Percentiles rank a stretch among this genome's conserved stretches.
Conservation (phyloP, 768 basidiomycete genomes). For the Termitomyces sp. region DNA sequence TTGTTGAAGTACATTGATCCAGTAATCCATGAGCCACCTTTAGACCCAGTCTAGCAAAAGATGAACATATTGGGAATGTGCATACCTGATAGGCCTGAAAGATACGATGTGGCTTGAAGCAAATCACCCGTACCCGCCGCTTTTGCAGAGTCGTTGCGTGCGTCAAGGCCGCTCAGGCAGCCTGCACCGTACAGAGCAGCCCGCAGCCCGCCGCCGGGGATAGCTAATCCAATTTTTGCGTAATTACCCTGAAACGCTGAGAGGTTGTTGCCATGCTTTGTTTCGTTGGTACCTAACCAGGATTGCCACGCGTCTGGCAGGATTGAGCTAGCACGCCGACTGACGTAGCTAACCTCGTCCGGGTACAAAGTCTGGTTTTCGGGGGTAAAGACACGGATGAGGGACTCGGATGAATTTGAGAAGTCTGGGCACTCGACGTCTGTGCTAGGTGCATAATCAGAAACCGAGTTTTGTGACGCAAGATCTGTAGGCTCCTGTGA, state of each 20-base stretch:
- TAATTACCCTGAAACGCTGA: slow-evolving; percentile 31
- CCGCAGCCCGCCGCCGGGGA: slow-evolving; percentile 68
- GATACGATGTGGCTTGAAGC: slow-evolving; percentile 65
- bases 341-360: slow-evolving; percentile 42
- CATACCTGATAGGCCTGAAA: slow-evolving; percentile 60
- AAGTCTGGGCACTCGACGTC: slow-evolving; percentile 47
- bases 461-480: slow-evolving; percentile 22
- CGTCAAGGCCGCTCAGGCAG: slow-evolving; percentile 52
- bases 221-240: slow-evolving; percentile 55
- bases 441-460: slow-evolving; percentile 46
- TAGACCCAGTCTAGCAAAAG: neutral
- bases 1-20: slow-evolving; percentile 61
- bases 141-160: slow-evolving; percentile 52
- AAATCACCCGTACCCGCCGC: slow-evolving; percentile 59
- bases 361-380: slow-evolving; percentile 46
- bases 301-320: slow-evolving; percentile 46
- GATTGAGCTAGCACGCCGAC: slow-evolving; percentile 31
- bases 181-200: slow-evolving; percentile 64
- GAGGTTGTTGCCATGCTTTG: slow-evolving; percentile 47
- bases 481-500: slow-evolving; percentile 13
- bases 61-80: neutral
- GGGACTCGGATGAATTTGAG: slow-evolving; percentile 33
- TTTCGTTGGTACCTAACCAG: slow-evolving; percentile 55
- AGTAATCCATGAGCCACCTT: slow-evolving; percentile 65
- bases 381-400: slow-evolving; percentile 48